These are phyloP conservation scores for Chenopodium formosanum DNA, from an alignment of 148 eudicot genomes.

Conservation along the genomic window DNA sequence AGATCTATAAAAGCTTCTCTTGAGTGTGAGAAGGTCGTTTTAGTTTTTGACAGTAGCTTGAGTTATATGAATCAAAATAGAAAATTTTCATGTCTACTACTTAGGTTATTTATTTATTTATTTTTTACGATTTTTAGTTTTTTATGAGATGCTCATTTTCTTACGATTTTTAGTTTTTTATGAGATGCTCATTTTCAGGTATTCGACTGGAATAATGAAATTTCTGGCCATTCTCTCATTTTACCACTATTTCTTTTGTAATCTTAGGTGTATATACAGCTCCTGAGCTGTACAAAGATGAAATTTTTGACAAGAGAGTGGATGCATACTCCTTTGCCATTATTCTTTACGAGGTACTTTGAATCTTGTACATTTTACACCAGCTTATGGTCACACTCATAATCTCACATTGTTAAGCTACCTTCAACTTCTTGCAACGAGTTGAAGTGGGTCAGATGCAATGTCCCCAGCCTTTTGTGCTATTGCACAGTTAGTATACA, in stretches of 20 bases:
- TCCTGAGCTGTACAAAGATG: constrained; percentile 79
- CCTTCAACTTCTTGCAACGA: neutral
- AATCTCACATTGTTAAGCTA: neutral
- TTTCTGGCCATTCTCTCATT: neutral
- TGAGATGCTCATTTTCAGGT: neutral
- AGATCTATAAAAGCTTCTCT: too few relatives aligned
- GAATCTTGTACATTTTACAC: neutral
- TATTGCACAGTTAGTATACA: neutral
- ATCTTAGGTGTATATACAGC: constrained; percentile 70
- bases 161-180: too few relatives aligned
- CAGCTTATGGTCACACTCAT: neutral
- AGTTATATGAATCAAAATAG: neutral
- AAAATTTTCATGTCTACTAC: neutral
- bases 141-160: neutral
- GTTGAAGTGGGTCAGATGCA: neutral
- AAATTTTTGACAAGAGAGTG: constrained; percentile 83
- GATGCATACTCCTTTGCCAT: constrained; percentile 87
- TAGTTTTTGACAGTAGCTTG: neutral
- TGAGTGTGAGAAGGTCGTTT: neutral
- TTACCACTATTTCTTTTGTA: neutral
- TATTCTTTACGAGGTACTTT: constrained; percentile 86
- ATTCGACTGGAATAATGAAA: neutral
- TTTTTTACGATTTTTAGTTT: too few relatives aligned
- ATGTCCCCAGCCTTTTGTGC: neutral
- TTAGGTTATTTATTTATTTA: neutral